These are phyloP conservation scores for Russula sp. DNA, from an alignment of 768 basidiomycete species.

Conservation along the genomic window DNA sequence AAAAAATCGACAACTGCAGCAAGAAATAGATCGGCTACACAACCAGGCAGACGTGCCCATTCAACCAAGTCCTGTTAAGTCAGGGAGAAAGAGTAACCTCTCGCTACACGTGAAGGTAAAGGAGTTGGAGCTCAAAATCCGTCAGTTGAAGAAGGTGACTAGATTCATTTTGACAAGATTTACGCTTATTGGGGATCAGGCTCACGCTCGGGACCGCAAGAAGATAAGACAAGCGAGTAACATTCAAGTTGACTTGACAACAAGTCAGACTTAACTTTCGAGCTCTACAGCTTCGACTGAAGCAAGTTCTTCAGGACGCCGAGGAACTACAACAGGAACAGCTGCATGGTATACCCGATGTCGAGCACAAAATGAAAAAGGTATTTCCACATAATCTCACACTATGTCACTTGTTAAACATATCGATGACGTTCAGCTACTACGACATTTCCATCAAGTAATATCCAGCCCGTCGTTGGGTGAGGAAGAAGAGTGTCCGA, in stretches of 20 bases:
- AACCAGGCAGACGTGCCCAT: background rate
- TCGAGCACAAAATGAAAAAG: conserved; percentile 36
- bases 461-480: conserved; percentile 33
- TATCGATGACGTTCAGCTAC: conserved; percentile 28
- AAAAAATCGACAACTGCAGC: conserved; percentile 1
- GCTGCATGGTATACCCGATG: conserved; percentile 29
- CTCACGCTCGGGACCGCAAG: background rate
- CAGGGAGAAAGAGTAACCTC: conserved; percentile 3
- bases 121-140: conserved; percentile 22
- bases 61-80: conserved; percentile 4
- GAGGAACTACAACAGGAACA: conserved; percentile 30
- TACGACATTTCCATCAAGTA: conserved; percentile 34
- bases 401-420: background rate
- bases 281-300: conserved; percentile 24
- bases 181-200: conserved; percentile 13
- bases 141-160: conserved; percentile 26
- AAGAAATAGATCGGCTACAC: conserved; percentile 9
- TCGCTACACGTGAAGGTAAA: conserved; percentile 22
- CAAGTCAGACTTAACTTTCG: background rate
- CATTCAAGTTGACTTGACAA: conserved; percentile 1
- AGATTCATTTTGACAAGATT: background rate
- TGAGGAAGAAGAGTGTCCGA: conserved; percentile 33
- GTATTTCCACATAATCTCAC: conserved; percentile 22
- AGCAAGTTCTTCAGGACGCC: conserved; percentile 34
- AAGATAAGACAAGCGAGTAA: conserved; percentile 6